A percentile compares a stretch with the other conserved stretches of the same genome.
Conservation (phyloP, 495 filamentous ascomycete genomes). For the Daldinia childiae region DNA sequence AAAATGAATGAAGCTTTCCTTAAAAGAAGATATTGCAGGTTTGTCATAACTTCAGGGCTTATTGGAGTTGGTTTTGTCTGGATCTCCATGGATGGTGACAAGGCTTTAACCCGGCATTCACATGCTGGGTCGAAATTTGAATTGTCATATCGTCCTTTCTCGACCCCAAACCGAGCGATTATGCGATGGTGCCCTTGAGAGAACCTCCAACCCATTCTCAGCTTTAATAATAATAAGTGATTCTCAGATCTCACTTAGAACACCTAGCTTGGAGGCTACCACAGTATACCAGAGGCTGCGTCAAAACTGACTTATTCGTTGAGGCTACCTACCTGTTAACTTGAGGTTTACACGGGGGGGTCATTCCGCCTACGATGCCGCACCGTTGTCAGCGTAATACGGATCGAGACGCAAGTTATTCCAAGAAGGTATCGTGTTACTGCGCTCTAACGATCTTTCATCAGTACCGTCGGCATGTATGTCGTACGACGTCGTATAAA, state of each 20-base stretch:
- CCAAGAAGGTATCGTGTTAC: not conserved
- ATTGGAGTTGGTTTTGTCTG: not conserved
- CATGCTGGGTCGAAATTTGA: constrained; percentile 23
- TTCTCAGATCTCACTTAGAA: not conserved
- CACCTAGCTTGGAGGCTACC: not conserved
- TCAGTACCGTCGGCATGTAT: constrained; percentile 16
- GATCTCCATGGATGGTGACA: not conserved
- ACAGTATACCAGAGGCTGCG: not conserved
- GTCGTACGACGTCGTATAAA: constrained; percentile 31
- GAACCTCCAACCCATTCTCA: not conserved
- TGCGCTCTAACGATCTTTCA: constrained; percentile 3
- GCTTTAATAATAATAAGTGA: constrained; percentile 22
- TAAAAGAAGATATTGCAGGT: not conserved
- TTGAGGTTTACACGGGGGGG: not conserved
- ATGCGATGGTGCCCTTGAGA: not conserved
- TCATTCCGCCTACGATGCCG: constrained; percentile 6
- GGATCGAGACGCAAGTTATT: constrained; percentile 6
- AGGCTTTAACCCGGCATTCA: constrained; percentile 1
- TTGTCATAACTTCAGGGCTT: constrained; percentile 6
- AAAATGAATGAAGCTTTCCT: constrained; percentile 1
- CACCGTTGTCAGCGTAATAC: not conserved
- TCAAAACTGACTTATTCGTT: not conserved
- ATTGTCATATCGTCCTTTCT: constrained; percentile 7
- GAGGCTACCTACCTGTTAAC: not conserved
- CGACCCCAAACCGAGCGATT: constrained; percentile 11